Conservation (phyloP, 2,329 filamentous ascomycete species). For the Pestalotiopsis sp. region DNA sequence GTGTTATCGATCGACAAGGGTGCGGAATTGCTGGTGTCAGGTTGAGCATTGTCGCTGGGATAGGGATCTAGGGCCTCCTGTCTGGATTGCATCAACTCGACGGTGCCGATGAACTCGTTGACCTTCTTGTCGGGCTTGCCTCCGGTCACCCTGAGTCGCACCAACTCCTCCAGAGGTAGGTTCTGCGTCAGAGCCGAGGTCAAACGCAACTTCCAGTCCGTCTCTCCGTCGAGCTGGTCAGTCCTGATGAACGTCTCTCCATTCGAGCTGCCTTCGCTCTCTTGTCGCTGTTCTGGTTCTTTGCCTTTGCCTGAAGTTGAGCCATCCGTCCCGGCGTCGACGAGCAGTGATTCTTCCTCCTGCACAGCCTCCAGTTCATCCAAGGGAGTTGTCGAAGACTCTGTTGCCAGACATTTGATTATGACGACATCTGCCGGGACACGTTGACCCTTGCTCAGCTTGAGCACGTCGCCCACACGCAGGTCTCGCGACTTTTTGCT, state of each 20-base stretch:
- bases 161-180: slow-evolving; percentile 73
- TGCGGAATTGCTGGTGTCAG: slow-evolving; percentile 56
- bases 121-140: slow-evolving; percentile 92
- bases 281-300: slow-evolving; percentile 27
- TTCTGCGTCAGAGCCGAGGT: slow-evolving; percentile 84
- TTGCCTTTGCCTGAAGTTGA: slow-evolving; percentile 38
- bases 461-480: slow-evolving; percentile 93
- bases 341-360: slow-evolving; percentile 40
- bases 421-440: slow-evolving; percentile 95
- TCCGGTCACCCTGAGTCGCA: slow-evolving; percentile 71
- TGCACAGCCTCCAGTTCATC: slow-evolving; percentile 33
- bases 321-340: slow-evolving; percentile 30
- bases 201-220: slow-evolving; percentile 94
- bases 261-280: slow-evolving; percentile 46
- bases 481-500: slow-evolving; percentile 84
- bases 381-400: slow-evolving; percentile 39
- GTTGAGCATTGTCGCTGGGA: slow-evolving; percentile 33
- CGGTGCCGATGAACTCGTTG: slow-evolving; percentile 90
- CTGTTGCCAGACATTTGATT: slow-evolving; percentile 74
- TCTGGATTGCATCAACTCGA: slow-evolving; percentile 69
- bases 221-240: slow-evolving; percentile 96
- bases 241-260: slow-evolving; percentile 97
- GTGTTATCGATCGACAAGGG: slow-evolving; percentile 94
- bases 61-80: slow-evolving; percentile 49
- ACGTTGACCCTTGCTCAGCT: slow-evolving; percentile 87